Evolutionary conservation across 805 yeast genomes (phyloP).

Genomic region (Monosporozyma yasuniensis): DNA sequence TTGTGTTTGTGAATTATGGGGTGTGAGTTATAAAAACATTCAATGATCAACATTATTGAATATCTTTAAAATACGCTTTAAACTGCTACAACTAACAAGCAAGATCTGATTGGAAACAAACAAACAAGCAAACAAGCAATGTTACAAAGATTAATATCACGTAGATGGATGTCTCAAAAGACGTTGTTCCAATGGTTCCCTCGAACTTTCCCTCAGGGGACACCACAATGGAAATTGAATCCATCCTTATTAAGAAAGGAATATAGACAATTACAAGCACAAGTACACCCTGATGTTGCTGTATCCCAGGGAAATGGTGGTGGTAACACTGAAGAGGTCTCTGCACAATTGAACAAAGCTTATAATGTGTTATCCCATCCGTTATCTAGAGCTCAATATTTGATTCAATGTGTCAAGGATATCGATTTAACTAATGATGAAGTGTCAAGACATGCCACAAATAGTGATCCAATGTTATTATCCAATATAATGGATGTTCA

Average conservation of each 20-base stretch:
- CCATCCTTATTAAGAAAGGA: constrained; percentile 55
- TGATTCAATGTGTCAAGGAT: constrained; percentile 37
- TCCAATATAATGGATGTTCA: constrained; percentile 78
- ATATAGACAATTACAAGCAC: constrained; percentile 61
- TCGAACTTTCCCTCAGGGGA: constrained; percentile 54
- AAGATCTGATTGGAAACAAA: background rate
- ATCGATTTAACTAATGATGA: constrained; percentile 57
- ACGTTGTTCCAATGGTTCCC: constrained; percentile 43
- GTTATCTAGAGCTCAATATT: constrained; percentile 55
- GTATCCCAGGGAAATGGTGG: constrained; percentile 13
- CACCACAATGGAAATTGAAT: constrained; percentile 62
- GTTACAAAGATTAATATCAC: background rate
- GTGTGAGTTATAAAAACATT: background rate
- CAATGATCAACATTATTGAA: background rate
- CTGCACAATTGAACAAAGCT: constrained; percentile 65
- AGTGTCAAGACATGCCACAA: constrained; percentile 35
- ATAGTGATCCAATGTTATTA: constrained; percentile 47
- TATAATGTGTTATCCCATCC: constrained; percentile 67
- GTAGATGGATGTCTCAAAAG: constrained; percentile 1
- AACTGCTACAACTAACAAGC: background rate
- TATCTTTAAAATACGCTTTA: background rate
- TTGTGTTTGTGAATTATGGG: background rate
- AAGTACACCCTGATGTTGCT: constrained; percentile 69
- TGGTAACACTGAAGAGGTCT: constrained; percentile 9
- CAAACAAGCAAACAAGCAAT: background rate